phyloP scores from a whole-genome alignment of 805 yeast genomes.

The Komagataella mondaviorum region DNA sequence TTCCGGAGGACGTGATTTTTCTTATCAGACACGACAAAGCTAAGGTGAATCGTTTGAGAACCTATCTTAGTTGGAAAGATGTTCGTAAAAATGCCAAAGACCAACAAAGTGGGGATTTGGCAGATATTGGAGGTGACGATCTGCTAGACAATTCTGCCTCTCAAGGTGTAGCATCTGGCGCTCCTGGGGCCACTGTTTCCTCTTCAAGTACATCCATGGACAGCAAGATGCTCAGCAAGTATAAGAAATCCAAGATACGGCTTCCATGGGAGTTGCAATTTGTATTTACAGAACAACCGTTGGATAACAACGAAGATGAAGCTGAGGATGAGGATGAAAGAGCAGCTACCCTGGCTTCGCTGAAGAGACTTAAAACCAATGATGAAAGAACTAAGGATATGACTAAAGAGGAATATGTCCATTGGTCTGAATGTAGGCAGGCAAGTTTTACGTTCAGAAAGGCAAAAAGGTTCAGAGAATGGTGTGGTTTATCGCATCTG shows the following conservation, averaged over 20 bases:
- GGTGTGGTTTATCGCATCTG: slow-evolving; percentile 81
- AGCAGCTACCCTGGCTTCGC: slow-evolving; percentile 80
- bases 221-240: slow-evolving; percentile 35
- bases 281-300: slow-evolving; percentile 85
- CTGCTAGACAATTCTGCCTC: slow-evolving; percentile 17
- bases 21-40: slow-evolving; percentile 88
- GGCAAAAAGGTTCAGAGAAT: slow-evolving; percentile 86
- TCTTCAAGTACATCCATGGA: slow-evolving; percentile 18
- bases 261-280: slow-evolving; percentile 93
- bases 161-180: slow-evolving; percentile 25
- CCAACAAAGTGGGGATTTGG: slow-evolving; percentile 30
- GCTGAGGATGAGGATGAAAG: slow-evolving; percentile 79
- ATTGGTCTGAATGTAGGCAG: slow-evolving; percentile 97
- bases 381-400: slow-evolving; percentile 87
- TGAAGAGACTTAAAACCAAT: slow-evolving; percentile 79
- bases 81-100: slow-evolving; percentile 69
- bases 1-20: slow-evolving; percentile 90
- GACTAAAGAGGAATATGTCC: slow-evolving; percentile 97
- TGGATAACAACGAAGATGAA: slow-evolving; percentile 53
- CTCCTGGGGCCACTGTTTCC: slow-evolving; percentile 21
- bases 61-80: slow-evolving; percentile 94
- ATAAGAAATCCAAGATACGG: slow-evolving; percentile 66
- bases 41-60: slow-evolving; percentile 80
- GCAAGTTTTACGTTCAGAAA: slow-evolving; percentile 94
- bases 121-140: slow-evolving; percentile 22